These are phyloP conservation scores for Penicillium cinerascens DNA, from an alignment of 495 filamentous ascomycete species.

Conservation along the genomic window DNA sequence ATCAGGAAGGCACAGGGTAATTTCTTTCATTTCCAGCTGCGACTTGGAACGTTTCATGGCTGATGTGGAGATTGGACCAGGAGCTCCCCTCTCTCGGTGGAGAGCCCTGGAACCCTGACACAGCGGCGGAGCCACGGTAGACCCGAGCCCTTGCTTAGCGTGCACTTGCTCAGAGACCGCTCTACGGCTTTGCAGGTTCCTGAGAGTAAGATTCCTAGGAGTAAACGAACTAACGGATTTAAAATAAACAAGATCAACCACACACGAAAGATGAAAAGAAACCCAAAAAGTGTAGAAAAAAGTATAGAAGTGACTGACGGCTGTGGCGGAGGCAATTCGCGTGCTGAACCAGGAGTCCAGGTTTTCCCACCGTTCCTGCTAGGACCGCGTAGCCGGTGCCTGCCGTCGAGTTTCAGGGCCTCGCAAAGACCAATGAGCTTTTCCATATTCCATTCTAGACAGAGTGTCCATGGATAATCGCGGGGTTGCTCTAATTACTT, in stretches of 20 bases:
- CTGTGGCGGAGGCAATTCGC: background rate
- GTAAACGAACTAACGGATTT: no score
- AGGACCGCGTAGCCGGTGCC: background rate
- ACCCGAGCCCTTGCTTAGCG: background rate
- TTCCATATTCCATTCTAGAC: background rate
- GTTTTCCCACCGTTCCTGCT: background rate
- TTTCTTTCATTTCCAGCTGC: constrained; percentile 9
- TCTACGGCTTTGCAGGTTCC: background rate
- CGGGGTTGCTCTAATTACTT: constrained; percentile 2
- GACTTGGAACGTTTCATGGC: constrained; percentile 29
- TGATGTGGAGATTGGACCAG: constrained; percentile 11
- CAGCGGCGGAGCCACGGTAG: constrained; percentile 10
- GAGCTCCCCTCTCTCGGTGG: background rate
- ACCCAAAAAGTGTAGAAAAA: background rate
- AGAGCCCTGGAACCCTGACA: constrained; percentile 1
- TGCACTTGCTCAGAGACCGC: background rate
- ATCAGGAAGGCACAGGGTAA: background rate
- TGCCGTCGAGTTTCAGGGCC: constrained; percentile 14
- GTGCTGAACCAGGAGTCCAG: background rate
- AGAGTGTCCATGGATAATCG: constrained; percentile 11
- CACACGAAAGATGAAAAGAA: background rate
- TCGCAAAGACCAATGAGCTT: constrained; percentile 7
- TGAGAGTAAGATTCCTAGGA: background rate
- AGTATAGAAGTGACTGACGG: background rate
- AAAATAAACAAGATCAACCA: background rate